Evolutionary conservation across 768 basidiomycete genomes (phyloP), one percentile per base, ranked within the genome.

Genomic region (Thelephora ganbajun): DNA sequence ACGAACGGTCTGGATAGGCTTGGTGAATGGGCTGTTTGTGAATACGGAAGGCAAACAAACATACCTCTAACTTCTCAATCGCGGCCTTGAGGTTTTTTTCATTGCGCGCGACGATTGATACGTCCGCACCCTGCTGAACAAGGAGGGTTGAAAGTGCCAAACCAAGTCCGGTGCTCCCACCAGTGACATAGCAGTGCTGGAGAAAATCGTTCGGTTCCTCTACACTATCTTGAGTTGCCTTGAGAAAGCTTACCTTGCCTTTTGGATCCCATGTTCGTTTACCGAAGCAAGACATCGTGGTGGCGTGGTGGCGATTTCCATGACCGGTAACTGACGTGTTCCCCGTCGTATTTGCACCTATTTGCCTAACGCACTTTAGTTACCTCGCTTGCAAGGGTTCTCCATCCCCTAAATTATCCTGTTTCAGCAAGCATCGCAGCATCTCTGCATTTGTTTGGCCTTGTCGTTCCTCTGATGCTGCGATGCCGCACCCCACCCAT

Each of bases 131-230:
- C 50, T 68, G 69, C 50, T 67, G 64, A 12, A 75, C 73, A 1
- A 94, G 69, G 13, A 81, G 64, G 23, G 72, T 68, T 1, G 89
- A 83, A 6, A 93, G 66, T 0, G 78, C 73, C 2, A 89, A 71
- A 1, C 91, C 91, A 0, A 92, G 74, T 0, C 91, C 91, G 12
- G 79, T 69, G 36, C 80, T 83, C 2, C 86, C 90, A 2, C 91
- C 91, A 0, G 89, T 89, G 14, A 94, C 68, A 59, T 89, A 88
- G 62, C 79, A 77, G 54, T 91, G 86, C 91, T 93, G 50, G 9
- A 46, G 13, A 39, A 46, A 5, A n/a, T 41, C 22, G 39, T 6
- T 41, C 14, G 6, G 39, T 41, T 16, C 16, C 14, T 41, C n/a
- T n/a, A n/a, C n/a, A 5, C 2, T 41, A 14, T 14, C 39, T n/a